A percentile compares a stretch with the other conserved stretches of the same genome.
Conservation (phyloP, 306 rosid species). For the Vicia faba region DNA sequence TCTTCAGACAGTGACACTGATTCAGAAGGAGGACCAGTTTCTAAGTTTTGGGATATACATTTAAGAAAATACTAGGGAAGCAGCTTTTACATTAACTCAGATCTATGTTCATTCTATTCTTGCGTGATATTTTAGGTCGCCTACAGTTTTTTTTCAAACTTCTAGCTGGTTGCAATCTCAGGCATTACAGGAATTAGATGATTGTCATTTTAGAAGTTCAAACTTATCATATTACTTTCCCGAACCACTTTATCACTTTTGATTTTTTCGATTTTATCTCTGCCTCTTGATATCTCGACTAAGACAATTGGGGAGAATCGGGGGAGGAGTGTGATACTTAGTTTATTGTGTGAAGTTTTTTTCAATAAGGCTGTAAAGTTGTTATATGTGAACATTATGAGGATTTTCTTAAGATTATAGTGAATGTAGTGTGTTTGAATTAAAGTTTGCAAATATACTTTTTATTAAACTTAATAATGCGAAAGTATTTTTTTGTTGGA, state of each 20-base stretch:
- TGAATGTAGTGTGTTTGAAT: neutral
- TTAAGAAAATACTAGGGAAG: constrained; percentile 17
- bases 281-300: neutral
- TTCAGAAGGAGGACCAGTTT: constrained; percentile 53
- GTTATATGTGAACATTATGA: neutral
- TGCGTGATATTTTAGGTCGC: constrained; percentile 15
- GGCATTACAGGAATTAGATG: constrained; percentile 9
- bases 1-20: constrained; percentile 88
- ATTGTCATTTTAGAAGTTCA: neutral
- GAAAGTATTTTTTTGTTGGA: neutral
- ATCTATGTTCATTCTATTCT: constrained; percentile 18
- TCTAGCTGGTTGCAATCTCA: constrained; percentile 6
- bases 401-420: neutral
- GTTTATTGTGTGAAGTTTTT: no score
- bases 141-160: neutral
- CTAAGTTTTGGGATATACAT: constrained; percentile 66
- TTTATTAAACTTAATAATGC: neutral
- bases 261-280: neutral
- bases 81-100: constrained; percentile 22
- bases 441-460: neutral
- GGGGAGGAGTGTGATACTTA: neutral
- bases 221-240: no score
- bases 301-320: neutral
- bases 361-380: no score
- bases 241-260: no score